These are phyloP conservation scores for Sicyos edulis DNA, from an alignment of 306 rosid species.

Conservation along the genomic window DNA sequence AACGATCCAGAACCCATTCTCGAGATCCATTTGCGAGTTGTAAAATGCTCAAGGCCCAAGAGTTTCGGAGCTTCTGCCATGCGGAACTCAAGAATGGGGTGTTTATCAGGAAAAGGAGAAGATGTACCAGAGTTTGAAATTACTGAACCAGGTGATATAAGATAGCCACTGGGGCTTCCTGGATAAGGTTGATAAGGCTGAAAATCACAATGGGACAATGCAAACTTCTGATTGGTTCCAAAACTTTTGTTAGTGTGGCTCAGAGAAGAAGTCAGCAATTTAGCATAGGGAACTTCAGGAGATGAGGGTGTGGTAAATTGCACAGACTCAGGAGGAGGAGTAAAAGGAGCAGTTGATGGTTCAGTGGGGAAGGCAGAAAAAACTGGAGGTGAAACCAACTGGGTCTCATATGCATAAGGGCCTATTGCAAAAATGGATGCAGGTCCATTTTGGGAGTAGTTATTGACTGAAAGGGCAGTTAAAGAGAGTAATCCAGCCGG, in stretches of 20 bases:
- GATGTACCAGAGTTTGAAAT: conserved; percentile 89
- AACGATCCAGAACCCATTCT: conserved; percentile 83
- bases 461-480: conserved; percentile 57
- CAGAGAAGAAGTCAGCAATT: conserved; percentile 73
- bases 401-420: conserved; percentile 95
- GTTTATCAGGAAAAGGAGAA: conserved; percentile 80
- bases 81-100: conserved; percentile 56
- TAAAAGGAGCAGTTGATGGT: conserved; percentile 87
- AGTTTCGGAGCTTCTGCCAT: conserved; percentile 72
- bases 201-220: conserved; percentile 62
- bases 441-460: conserved; percentile 70
- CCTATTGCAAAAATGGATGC: conserved; percentile 77
- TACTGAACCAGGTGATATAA: conserved; percentile 90
- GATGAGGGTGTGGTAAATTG: conserved; percentile 93
- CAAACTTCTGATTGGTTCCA: conserved; percentile 60
- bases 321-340: conserved; percentile 95
- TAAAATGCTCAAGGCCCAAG: conserved; percentile 72
- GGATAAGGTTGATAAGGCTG: conserved; percentile 84
- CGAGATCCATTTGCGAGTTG: conserved; percentile 71
- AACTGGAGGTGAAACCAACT: conserved; percentile 91
- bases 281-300: conserved; percentile 99
- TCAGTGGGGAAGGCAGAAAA: conserved; percentile 86
- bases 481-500: conserved; percentile 82
- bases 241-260: conserved; percentile 53
- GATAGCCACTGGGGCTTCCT: conserved; percentile 86